Percentiles rank a stretch among this genome's conserved stretches.
phyloP scores from a whole-genome alignment of 352 stramenopile species.

The Phytophthora hibernalis region DNA sequence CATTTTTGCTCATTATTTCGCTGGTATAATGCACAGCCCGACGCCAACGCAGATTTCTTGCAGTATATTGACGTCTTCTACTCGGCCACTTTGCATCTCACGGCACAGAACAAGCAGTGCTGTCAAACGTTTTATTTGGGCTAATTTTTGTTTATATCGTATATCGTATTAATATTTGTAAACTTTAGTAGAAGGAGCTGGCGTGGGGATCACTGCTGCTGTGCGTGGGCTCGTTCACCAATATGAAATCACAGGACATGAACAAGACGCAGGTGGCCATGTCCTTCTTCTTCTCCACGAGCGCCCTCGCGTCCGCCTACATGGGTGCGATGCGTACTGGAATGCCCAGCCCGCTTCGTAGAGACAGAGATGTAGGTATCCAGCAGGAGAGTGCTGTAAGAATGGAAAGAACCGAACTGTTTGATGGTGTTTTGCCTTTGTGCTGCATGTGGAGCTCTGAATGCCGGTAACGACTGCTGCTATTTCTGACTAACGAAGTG shows the following conservation, averaged over 20 bases:
- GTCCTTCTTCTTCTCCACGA: constrained; percentile 81
- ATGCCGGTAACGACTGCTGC: constrained; percentile 16
- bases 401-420: constrained; percentile 24
- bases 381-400: constrained; percentile 21
- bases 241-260: constrained; percentile 62
- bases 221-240: constrained; percentile 69
- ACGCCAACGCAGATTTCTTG: constrained; percentile 61
- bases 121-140: not conserved
- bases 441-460: not conserved
- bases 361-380: constrained; percentile 6
- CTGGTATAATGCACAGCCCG: constrained; percentile 7
- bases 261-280: constrained; percentile 74
- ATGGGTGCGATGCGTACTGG: constrained; percentile 47
- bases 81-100: constrained; percentile 52
- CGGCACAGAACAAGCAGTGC: constrained; percentile 37
- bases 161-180: too few relatives aligned
- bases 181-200: constrained; percentile 67
- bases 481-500: constrained; percentile 22
- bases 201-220: constrained; percentile 75
- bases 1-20: constrained; percentile 1
- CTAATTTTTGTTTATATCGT: constrained; percentile 1
- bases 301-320: constrained; percentile 71
- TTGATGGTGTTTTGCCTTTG: constrained; percentile 12
- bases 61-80: constrained; percentile 79
- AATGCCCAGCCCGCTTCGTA: constrained; percentile 37